A percentile compares a stretch with the other conserved stretches of the same genome.
These are phyloP conservation scores for Macrophomina phaseolina DNA, from an alignment of 2,329 filamentous ascomycete species.

Conservation along the genomic window DNA sequence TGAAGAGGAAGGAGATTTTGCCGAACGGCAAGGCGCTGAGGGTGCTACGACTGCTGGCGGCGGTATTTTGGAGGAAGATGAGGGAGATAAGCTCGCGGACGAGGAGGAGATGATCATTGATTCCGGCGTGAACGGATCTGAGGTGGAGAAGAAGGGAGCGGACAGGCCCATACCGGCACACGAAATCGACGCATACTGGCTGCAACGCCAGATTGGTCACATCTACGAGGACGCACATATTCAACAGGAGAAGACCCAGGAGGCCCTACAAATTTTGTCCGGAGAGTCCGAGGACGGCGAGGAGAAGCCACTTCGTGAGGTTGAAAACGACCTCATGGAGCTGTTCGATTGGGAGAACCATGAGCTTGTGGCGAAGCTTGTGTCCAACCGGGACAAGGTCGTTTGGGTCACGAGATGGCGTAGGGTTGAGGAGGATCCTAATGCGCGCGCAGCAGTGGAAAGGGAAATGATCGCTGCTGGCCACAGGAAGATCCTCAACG, in stretches of 20 bases:
- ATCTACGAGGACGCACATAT: conserved; percentile 91
- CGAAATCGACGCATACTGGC: conserved; percentile 96
- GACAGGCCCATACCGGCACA: conserved; percentile 74
- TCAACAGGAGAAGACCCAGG: conserved; percentile 89
- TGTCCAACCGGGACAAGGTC: conserved; percentile 90
- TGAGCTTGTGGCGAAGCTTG: conserved; percentile 87
- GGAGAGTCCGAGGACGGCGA: conserved; percentile 77
- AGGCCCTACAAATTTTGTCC: conserved; percentile 81
- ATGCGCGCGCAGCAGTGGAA: conserved; percentile 76
- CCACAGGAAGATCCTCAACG: conserved; percentile 83
- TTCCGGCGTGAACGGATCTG: conserved; percentile 58
- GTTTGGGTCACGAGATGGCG: conserved; percentile 93
- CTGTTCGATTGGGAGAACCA: conserved; percentile 97
- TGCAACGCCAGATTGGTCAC: conserved; percentile 88
- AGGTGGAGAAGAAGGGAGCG: conserved; percentile 50
- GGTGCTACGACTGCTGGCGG: conserved; percentile 56
- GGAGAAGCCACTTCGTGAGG: conserved; percentile 85
- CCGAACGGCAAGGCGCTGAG: conserved; percentile 62
- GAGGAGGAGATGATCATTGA: conserved; percentile 86
- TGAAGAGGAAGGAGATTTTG: conserved; percentile 66
- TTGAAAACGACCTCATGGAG: conserved; percentile 98
- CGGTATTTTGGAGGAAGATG: conserved; percentile 35
- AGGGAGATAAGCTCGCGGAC: conserved; percentile 52
- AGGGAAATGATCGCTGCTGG: conserved; percentile 91
- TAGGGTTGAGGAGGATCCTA: conserved; percentile 76